Percentiles rank a stretch among this genome's conserved stretches.
These are phyloP conservation scores for Babesia divergens DNA, from an alignment of 169 alveolate species.

Conservation along the genomic window DNA sequence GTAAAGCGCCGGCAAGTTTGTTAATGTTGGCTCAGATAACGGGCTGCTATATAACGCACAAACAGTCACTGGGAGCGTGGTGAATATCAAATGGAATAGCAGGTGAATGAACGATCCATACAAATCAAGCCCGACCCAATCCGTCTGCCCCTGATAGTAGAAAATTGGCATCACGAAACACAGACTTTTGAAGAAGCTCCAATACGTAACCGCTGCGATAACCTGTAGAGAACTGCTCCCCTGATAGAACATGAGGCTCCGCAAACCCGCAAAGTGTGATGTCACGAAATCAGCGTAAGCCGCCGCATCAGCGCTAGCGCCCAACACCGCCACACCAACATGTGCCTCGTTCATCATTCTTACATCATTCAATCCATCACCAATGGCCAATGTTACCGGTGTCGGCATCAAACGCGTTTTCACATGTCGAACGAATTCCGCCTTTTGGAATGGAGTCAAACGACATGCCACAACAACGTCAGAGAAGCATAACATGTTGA, in stretches of 20 bases:
- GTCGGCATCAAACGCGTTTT: conserved; percentile 66
- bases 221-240: conserved; percentile 33
- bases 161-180: conserved; percentile 37
- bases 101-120: conserved; percentile 44
- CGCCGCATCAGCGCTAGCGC: conserved; percentile 18
- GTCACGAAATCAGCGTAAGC: conserved; percentile 43
- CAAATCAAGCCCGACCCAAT: conserved; percentile 54
- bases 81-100: conserved; percentile 30
- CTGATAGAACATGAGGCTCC: conserved; percentile 45
- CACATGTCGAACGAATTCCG: conserved; percentile 65
- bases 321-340: conserved; percentile 40
- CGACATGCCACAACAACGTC: conserved; percentile 73
- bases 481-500: conserved; percentile 73
- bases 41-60: conserved; percentile 27
- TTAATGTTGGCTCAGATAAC: conserved; percentile 15
- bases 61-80: conserved; percentile 27
- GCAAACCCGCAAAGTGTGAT: conserved; percentile 28
- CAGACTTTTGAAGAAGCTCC: conserved; percentile 30
- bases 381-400: conserved; percentile 74
- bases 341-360: conserved; percentile 63
- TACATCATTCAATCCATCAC: conserved; percentile 75
- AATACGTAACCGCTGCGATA: conserved; percentile 15
- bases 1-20: conserved; percentile 30
- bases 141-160: conserved; percentile 53
- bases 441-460: conserved; percentile 71